Evolutionary conservation across 2,329 filamentous ascomycete genomes (phyloP).

Genomic region (Emmonsiellopsis sp.): DNA sequence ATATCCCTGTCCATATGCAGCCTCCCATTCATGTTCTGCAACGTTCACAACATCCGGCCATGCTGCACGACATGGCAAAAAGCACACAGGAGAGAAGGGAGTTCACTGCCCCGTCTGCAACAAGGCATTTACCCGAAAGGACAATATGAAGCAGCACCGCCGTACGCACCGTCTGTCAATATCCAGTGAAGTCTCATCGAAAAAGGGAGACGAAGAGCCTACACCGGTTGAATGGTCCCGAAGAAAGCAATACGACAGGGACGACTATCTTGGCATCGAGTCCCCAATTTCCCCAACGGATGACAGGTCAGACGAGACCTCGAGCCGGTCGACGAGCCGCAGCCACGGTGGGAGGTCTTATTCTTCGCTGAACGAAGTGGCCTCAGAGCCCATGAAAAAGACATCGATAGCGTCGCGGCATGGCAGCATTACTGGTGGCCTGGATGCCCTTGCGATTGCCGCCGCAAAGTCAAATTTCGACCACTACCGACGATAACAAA

Average conservation of each 20-base stretch:
- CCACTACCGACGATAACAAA: conserved; percentile 1
- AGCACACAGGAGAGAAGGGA: conserved; percentile 59
- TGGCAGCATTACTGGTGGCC: conserved; percentile 4
- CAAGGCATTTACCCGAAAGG: conserved; percentile 59
- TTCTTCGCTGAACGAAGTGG: conserved; percentile 1
- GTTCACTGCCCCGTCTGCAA: conserved; percentile 59
- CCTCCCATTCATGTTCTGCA: conserved; percentile 48
- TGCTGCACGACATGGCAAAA: conserved; percentile 58
- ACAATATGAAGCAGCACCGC: conserved; percentile 62
- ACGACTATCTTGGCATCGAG: neutral
- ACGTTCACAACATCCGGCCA: conserved; percentile 60
- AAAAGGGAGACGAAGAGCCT: conserved; percentile 15
- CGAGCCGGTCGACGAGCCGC: conserved; percentile 2
- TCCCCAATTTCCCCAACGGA: neutral
- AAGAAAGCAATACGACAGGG: neutral
- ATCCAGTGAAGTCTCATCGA: conserved; percentile 8
- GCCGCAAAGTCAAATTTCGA: conserved; percentile 3
- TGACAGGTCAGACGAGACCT: conserved; percentile 1
- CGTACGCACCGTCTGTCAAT: conserved; percentile 43
- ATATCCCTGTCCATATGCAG: conserved; percentile 55
- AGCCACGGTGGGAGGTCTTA: conserved; percentile 3
- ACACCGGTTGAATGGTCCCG: neutral
- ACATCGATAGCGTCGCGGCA: neutral
- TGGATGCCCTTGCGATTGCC: conserved; percentile 9
- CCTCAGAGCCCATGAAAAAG: neutral